Base-by-base conservation (phyloP, 1,284 basidiomycete genomes). In the Irpex sp. region DNA sequence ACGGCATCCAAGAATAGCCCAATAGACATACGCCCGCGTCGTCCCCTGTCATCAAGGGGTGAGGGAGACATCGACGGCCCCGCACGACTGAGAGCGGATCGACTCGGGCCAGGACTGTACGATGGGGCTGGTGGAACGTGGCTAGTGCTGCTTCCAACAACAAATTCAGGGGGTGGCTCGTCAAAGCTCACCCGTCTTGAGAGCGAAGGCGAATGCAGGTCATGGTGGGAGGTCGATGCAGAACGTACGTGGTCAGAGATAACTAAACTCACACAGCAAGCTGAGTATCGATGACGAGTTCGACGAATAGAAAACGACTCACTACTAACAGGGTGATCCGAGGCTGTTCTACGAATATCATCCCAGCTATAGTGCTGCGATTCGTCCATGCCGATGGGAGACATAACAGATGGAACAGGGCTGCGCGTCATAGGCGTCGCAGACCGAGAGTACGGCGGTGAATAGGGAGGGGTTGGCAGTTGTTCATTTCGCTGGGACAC, bases 1-100 rank as follows among this genome's bases (percentile, higher is more conserved):
- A 79, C 75, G 4, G 74, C 76, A 54, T 79, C 80, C 11, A 75
- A 65, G 54, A 81, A 70, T 57, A 78, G 74, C 21, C 71, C 75
- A 38, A 75, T 72, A 40, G 82, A 71, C 3, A 76, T 77, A 66
- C 80, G 78, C 9, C 76, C 73, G 40, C 58, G 54, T 57, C 79
- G 70, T 44, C 78, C 73, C 8, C 75, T 70, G n/a, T 72, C 73
- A 21, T 70, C 71, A 21, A 64, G 57, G 19, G 52, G 51, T 11
- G 34, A 40, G 7, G 52, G 52, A 4, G 48, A 56, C 17, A 51
- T 36, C 15, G 49, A 34, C 4, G 54, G 6, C 2, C 26, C 54
- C 34, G 9, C 31, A 2, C 54, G 17, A 2, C 54, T 11, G 65
- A 66, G 31, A 60, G 68, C 11, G 38, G 40, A 13, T 44, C 3